phyloP scores from a whole-genome alignment of 164 flowering plant genomes.

The Umbilicus rupestris region DNA sequence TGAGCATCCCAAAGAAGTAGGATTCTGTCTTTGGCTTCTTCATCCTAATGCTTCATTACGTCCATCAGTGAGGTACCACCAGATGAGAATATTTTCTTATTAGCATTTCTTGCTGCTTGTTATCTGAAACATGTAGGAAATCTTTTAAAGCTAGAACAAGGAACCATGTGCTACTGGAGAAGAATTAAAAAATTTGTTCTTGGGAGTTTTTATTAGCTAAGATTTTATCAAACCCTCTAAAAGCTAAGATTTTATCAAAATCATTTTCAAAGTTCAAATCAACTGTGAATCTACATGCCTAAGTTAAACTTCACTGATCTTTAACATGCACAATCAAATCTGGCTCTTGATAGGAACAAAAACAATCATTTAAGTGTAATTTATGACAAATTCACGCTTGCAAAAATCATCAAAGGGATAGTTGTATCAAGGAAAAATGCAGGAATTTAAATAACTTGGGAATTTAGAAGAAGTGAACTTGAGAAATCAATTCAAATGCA shows the following conservation, averaged over 20 bases:
- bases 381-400: too few relatives aligned
- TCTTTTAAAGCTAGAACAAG: too few relatives aligned
- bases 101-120: neutral
- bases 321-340: neutral
- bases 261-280: neutral
- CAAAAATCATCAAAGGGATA: too few relatives aligned
- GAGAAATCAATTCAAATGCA: neutral
- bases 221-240: too few relatives aligned
- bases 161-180: neutral
- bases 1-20: constrained; percentile 52
- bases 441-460: neutral
- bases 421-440: too few relatives aligned
- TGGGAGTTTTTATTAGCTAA: too few relatives aligned
- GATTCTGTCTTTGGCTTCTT: constrained; percentile 64
- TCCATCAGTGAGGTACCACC: constrained; percentile 47
- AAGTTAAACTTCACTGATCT: neutral
- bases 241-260: neutral
- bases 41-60: constrained; percentile 66
- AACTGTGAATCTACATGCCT: neutral
- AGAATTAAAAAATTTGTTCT: neutral
- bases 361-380: neutral
- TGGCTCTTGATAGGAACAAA: neutral
- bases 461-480: neutral
- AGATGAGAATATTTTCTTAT: neutral
- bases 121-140: too few relatives aligned